Conservation (phyloP, 768 basidiomycete genomes). For the Kwoniella sp. region DNA sequence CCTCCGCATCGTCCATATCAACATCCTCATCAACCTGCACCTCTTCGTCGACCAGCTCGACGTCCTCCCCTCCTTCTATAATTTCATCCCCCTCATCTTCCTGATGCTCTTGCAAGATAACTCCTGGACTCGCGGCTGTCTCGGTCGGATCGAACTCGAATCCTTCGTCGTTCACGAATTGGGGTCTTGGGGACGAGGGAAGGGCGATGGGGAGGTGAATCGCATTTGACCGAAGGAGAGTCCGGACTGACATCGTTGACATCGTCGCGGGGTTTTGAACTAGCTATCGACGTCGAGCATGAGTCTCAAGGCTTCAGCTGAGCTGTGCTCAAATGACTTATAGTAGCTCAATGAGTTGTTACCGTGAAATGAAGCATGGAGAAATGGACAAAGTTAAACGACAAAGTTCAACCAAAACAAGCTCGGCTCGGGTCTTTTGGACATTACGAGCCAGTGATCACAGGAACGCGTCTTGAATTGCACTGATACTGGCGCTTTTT, state of each 20-base stretch:
- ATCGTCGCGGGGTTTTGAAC: not conserved
- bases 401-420: too few species aligned
- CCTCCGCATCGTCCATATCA: conserved; percentile 31
- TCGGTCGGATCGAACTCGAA: conserved; percentile 21
- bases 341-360: too few species aligned
- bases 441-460: conserved; percentile 1
- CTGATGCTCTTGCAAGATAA: not conserved
- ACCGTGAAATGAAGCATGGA: too few species aligned
- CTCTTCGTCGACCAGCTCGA: conserved; percentile 17
- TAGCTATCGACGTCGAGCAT: not conserved
- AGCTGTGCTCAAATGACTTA: too few species aligned
- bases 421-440: too few species aligned
- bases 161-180: conserved; percentile 36
- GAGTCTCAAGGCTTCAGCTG: not conserved
- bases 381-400: too few species aligned
- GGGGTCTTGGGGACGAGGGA: conserved; percentile 33
- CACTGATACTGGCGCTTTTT: not conserved
- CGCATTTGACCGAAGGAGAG: conserved; percentile 17
- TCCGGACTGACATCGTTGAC: conserved; percentile 16
- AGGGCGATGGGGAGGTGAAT: conserved; percentile 26
- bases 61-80: conserved; percentile 16
- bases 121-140: not conserved
- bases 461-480: conserved; percentile 12
- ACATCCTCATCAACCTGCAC: conserved; percentile 37
- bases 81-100: conserved; percentile 11